A percentile compares a stretch with the other conserved stretches of the same genome.
Evolutionary conservation across 768 basidiomycete genomes (phyloP).

Genomic region (Rhizopogon roseolus): DNA sequence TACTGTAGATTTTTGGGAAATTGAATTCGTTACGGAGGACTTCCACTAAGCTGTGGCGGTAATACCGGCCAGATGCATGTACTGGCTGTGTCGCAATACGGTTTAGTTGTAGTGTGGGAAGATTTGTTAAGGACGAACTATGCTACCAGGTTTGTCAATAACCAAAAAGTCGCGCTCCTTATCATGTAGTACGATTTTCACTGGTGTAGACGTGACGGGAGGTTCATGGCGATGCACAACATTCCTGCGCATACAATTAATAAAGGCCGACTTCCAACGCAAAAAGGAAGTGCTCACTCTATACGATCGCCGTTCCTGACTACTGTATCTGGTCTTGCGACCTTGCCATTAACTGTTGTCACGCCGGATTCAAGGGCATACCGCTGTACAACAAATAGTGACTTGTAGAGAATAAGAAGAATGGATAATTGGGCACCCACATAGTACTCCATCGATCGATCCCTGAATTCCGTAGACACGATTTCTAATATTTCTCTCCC

Average conservation of each 20-base stretch:
- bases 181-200: constrained; percentile 77
- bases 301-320: constrained; percentile 85
- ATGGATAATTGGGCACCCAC: constrained; percentile 42
- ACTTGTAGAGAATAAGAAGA: not conserved
- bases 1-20: constrained; percentile 78
- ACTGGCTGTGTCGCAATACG: constrained; percentile 57
- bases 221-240: constrained; percentile 97
- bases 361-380: constrained; percentile 87
- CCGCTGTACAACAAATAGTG: constrained; percentile 33
- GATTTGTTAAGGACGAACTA: constrained; percentile 53
- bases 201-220: constrained; percentile 80
- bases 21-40: constrained; percentile 83
- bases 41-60: constrained; percentile 81
- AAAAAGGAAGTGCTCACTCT: constrained; percentile 51
- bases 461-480: constrained; percentile 90
- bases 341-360: constrained; percentile 90
- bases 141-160: constrained; percentile 94
- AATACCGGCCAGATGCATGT: constrained; percentile 89
- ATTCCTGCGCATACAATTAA: constrained; percentile 48
- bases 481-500: constrained; percentile 86
- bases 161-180: constrained; percentile 79
- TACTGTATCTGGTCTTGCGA: constrained; percentile 75
- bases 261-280: not conserved
- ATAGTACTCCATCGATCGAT: constrained; percentile 94
- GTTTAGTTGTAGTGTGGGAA: not conserved